A percentile compares a stretch with the other conserved stretches of the same genome.
Evolutionary conservation across 306 rosid species (phyloP).

Genomic region (Oemleria cerasiformis): DNA sequence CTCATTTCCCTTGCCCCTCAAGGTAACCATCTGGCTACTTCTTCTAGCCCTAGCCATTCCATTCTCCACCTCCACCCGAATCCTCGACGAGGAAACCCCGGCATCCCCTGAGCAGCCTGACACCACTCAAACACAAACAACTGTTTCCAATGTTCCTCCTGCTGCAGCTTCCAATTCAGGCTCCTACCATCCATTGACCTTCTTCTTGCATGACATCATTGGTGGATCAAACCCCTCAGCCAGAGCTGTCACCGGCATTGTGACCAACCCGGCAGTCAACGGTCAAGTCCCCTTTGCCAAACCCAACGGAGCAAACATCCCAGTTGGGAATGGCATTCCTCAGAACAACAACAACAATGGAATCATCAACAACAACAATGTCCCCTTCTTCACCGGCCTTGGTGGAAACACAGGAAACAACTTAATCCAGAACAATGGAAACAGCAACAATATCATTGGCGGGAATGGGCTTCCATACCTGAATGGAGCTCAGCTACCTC

Average conservation of each 20-base stretch:
- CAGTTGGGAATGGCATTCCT: slow-evolving; percentile 53
- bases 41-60: slow-evolving; percentile 28
- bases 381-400: slow-evolving; percentile 86
- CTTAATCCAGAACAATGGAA: slow-evolving; percentile 49
- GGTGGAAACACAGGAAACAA: slow-evolving; percentile 44
- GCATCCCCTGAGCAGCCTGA: slow-evolving; percentile 15
- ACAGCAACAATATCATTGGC: slow-evolving; percentile 32
- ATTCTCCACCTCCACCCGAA: slow-evolving; percentile 31
- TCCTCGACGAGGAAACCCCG: slow-evolving; percentile 27
- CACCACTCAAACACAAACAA: slow-evolving; percentile 16
- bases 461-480: slow-evolving; percentile 44
- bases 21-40: slow-evolving; percentile 20
- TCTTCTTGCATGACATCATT: slow-evolving; percentile 78
- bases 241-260: slow-evolving; percentile 66
- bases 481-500: slow-evolving; percentile 46
- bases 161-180: slow-evolving; percentile 16
- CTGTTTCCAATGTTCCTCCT: slow-evolving; percentile 31
- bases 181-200: slow-evolving; percentile 37
- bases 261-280: slow-evolving; percentile 63
- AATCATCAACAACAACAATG: slow-evolving; percentile 65
- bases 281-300: slow-evolving; percentile 86
- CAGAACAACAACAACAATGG: slow-evolving; percentile 70
- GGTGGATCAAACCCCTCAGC: slow-evolving; percentile 84
- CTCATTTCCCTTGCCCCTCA: slow-evolving; percentile 9
- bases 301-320: slow-evolving; percentile 77